A percentile compares a stretch with the other conserved stretches of the same genome.
Conservation (phyloP, 306 rosid species). For the Acacia confusa region DNA sequence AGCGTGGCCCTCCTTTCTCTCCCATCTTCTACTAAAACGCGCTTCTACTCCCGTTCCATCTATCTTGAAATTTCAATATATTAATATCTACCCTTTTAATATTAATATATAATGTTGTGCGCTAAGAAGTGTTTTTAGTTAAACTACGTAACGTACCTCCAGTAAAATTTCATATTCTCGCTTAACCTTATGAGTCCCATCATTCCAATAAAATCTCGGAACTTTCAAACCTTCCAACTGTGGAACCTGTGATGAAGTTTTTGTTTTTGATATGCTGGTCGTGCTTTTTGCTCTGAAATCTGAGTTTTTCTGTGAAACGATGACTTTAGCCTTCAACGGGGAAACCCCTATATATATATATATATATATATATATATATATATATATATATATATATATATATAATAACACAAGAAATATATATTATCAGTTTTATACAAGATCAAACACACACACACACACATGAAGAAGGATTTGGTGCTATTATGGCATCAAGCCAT, state of each 20-base stretch:
- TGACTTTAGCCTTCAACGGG: background rate
- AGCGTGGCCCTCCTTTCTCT: constrained; percentile 9
- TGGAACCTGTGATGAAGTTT: background rate
- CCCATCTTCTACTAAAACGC: no score
- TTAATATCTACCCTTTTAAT: no score
- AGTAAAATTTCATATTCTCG: background rate
- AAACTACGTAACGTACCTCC: background rate
- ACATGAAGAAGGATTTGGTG: no score
- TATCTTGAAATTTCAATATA: no score
- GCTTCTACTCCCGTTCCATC: no score
- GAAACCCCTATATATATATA: background rate
- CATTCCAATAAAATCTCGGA: background rate
- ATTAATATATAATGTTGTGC: background rate
- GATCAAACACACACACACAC: background rate
- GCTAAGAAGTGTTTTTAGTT: background rate
- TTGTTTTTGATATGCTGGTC: background rate
- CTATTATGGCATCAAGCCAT: background rate
- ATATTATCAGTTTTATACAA: background rate
- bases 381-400: no score
- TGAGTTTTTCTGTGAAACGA: background rate
- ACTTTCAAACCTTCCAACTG: background rate
- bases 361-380: no score
- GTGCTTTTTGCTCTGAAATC: background rate
- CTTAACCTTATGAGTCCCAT: background rate
- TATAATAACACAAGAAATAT: background rate